Evolutionary conservation across 805 yeast genomes (phyloP).

Genomic region (Metschnikowia lochheadii): DNA sequence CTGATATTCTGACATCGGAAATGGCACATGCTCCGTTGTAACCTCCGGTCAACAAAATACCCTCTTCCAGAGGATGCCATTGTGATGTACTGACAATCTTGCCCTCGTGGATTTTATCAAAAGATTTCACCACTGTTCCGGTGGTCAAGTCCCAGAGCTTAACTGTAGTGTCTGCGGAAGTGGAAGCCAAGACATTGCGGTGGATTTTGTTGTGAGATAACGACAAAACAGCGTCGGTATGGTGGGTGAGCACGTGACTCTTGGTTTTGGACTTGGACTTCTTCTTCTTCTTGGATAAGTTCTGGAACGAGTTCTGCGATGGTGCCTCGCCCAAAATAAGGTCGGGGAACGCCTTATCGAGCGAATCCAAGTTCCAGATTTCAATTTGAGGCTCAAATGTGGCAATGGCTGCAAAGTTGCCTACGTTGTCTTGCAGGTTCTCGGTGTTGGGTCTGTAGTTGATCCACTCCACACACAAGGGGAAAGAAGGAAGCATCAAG

Average conservation of each 20-base stretch:
- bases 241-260: constrained; percentile 65
- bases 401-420: constrained; percentile 94
- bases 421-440: constrained; percentile 43
- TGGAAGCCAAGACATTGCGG: constrained; percentile 83
- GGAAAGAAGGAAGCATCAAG: constrained; percentile 94
- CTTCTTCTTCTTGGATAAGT: constrained; percentile 40
- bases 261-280: constrained; percentile 47
- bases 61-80: constrained; percentile 72
- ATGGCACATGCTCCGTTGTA: constrained; percentile 81
- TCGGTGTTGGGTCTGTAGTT: constrained; percentile 57
- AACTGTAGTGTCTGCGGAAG: constrained; percentile 92
- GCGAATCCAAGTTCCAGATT: constrained; percentile 89
- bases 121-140: constrained; percentile 73
- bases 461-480: constrained; percentile 94
- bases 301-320: constrained; percentile 39
- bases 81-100: constrained; percentile 81
- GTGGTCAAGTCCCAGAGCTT: constrained; percentile 89
- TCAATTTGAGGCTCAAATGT: constrained; percentile 97
- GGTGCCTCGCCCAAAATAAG: constrained; percentile 77
- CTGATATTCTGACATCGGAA: constrained; percentile 78
- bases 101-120: constrained; percentile 64
- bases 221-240: constrained; percentile 90
- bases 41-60: constrained; percentile 83
- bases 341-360: constrained; percentile 94
- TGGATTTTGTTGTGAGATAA: constrained; percentile 77